Evolutionary conservation across 495 filamentous ascomycete species (phyloP), one percentile per base, ranked within the genome.

Genomic region (Rhizodiscina lignyota): DNA sequence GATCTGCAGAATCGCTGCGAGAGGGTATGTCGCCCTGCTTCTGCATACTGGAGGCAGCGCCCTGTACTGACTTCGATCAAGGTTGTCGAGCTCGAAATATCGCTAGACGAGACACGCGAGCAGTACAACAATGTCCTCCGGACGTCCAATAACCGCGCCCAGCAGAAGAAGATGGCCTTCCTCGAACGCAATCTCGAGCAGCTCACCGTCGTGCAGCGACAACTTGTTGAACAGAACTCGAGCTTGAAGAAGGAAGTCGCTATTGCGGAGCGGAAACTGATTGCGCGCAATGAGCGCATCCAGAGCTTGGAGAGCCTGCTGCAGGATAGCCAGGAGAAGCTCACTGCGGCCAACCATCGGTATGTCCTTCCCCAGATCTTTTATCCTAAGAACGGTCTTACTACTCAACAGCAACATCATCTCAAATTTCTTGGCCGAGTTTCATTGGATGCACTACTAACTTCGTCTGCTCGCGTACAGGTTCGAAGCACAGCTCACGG

Each of bases 91-190:
- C 72, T 97, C 20, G 89, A 97, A 51, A 96, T 97, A 45, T 89
- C 81, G 18, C 64, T 97, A 21, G 89, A 97, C 49, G 84, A 93
- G 61, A 92, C 89, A 3, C 74, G 89, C 32, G 91, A 97, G 61
- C 89, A 96, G 58, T 97, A 97, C 59, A 94, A 96, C 63, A 92
- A 92, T 44, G 87, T 97, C 31, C 70, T 97, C 24, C 77, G 87
- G 21, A 81, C 81, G 15, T 92, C 83, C 36, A 96, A 96, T 66
- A 94, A 91, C 64, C 79, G 86, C 24, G 84, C 86, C 17, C 89
- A 97, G 60, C 89, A 96, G 58, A 97, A 97, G 75, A 97, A 96
- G 70, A 94, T 97, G 83, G 89, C 86, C 4, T 97, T 97, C 72
- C 62, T 97, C 29, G 91, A 97, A 60, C 79, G 89, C 51, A 97